phyloP scores from a whole-genome alignment of 495 filamentous ascomycete species.

The Penicillium macrosclerotiorum region DNA sequence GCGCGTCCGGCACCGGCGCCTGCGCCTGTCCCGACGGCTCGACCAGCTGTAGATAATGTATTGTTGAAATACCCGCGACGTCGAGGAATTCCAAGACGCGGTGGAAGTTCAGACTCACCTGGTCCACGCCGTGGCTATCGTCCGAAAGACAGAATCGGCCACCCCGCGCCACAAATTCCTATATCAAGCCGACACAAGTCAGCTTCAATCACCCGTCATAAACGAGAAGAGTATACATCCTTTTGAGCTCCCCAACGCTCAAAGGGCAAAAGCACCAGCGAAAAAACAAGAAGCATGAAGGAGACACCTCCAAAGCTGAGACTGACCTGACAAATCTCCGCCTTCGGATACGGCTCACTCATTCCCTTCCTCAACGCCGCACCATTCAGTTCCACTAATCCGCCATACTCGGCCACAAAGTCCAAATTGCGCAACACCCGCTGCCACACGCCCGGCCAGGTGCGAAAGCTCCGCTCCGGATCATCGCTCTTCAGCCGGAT shows the following conservation, averaged over 20 bases:
- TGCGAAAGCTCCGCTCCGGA: conserved; percentile 54
- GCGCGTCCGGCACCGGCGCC: conserved; percentile 27
- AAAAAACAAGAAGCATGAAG: neutral
- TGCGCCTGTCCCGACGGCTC: conserved; percentile 15
- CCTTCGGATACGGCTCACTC: conserved; percentile 82
- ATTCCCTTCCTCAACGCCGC: conserved; percentile 85
- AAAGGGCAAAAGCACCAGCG: too few relatives aligned
- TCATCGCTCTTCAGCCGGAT: conserved; percentile 76
- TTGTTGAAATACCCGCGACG: conserved; percentile 40
- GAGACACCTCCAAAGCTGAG: neutral
- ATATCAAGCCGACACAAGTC: conserved; percentile 5
- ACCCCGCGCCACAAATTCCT: conserved; percentile 62
- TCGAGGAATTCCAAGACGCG: conserved; percentile 59
- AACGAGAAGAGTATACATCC: too few relatives aligned
- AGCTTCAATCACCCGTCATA: neutral
- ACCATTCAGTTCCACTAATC: conserved; percentile 85
- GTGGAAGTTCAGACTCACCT: conserved; percentile 70
- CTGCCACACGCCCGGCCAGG: conserved; percentile 65
- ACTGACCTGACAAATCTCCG: conserved; percentile 73
- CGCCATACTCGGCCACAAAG: conserved; percentile 67
- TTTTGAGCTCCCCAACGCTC: too few relatives aligned
- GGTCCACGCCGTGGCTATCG: conserved; percentile 82
- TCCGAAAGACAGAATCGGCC: conserved; percentile 86
- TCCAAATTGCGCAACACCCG: conserved; percentile 70
- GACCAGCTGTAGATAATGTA: conserved; percentile 41